phyloP scores from a whole-genome alignment of 225 moss, liverwort and hornwort species.

The Asterella californica region DNA sequence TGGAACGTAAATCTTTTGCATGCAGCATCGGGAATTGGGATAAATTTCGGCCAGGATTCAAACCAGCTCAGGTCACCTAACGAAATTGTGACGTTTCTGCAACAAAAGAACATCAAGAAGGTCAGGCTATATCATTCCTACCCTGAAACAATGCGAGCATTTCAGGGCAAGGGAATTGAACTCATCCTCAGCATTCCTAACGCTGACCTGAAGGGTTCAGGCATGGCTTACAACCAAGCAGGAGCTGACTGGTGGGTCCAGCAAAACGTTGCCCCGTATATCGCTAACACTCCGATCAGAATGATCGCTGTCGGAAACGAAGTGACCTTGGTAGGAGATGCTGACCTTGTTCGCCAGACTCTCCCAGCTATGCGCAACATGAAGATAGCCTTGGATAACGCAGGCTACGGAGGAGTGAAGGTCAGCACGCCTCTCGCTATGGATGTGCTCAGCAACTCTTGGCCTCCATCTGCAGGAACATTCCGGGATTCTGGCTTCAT shows the following conservation, averaged over 20 bases:
- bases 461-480: conserved; percentile 36
- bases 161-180: conserved; percentile 33
- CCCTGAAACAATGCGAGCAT: conserved; percentile 19
- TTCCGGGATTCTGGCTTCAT: conserved; percentile 30
- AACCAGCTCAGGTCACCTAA: conserved; percentile 21
- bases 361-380: conserved; percentile 39
- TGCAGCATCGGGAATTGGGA: conserved; percentile 14
- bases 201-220: conserved; percentile 15
- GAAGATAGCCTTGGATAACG: conserved; percentile 9
- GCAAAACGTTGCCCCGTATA: conserved; percentile 28
- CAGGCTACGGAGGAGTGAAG: conserved; percentile 10
- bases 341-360: conserved; percentile 19
- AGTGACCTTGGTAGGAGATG: conserved; percentile 15
- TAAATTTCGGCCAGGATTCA: conserved; percentile 30
- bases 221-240: conserved; percentile 29
- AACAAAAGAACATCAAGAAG: conserved; percentile 14
- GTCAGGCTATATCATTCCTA: conserved; percentile 28
- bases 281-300: conserved; percentile 36
- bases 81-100: conserved; percentile 23
- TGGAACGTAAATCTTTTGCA: neutral
- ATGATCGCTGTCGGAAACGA: conserved; percentile 34
- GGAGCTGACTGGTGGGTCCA: conserved; percentile 30
- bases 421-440: conserved; percentile 35
- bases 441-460: conserved; percentile 30
- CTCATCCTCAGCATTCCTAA: conserved; percentile 47